Conservation (phyloP, 371 early-diverging fungal species). For the Encephalitozoon intestinalis region DNA sequence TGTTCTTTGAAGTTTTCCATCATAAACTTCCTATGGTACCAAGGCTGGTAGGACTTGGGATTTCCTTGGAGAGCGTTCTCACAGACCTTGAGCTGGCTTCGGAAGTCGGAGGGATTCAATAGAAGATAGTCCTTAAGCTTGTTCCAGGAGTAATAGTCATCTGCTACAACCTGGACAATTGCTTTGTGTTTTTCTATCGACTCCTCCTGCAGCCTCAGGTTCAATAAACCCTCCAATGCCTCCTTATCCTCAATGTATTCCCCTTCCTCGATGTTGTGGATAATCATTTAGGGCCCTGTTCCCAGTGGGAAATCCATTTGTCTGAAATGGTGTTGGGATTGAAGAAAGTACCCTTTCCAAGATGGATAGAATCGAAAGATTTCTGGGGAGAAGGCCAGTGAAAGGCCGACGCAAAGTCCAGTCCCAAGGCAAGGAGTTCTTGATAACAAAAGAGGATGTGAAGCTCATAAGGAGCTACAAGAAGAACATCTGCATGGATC, state of each 20-base stretch:
- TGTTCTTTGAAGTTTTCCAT: background rate
- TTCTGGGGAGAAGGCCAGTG: conserved; percentile 26
- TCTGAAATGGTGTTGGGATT: background rate
- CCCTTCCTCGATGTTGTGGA: conserved; percentile 34
- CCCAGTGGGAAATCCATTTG: background rate
- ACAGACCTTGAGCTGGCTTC: conserved; percentile 31
- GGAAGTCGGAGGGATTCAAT: background rate
- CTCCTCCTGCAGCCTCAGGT: background rate
- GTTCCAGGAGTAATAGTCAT: conserved; percentile 52
- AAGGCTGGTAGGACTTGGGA: conserved; percentile 51
- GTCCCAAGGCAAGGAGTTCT: conserved; percentile 13
- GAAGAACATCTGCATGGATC: conserved; percentile 35
- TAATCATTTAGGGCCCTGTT: conserved; percentile 23
- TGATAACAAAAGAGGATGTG: conserved; percentile 43
- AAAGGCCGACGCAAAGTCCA: conserved; percentile 28
- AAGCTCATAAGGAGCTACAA: conserved; percentile 30
- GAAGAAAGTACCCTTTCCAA: background rate
- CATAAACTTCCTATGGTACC: conserved; percentile 48
- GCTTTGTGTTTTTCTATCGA: conserved; percentile 32
- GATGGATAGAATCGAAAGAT: conserved; percentile 55
- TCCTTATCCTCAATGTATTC: conserved; percentile 16
- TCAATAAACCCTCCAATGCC: conserved; percentile 14
- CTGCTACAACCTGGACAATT: conserved; percentile 42
- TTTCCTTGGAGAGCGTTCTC: conserved; percentile 34
- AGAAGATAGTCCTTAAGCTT: conserved; percentile 29